Base-by-base conservation (phyloP, 208 protist species). In the Porcisia deanei region DNA sequence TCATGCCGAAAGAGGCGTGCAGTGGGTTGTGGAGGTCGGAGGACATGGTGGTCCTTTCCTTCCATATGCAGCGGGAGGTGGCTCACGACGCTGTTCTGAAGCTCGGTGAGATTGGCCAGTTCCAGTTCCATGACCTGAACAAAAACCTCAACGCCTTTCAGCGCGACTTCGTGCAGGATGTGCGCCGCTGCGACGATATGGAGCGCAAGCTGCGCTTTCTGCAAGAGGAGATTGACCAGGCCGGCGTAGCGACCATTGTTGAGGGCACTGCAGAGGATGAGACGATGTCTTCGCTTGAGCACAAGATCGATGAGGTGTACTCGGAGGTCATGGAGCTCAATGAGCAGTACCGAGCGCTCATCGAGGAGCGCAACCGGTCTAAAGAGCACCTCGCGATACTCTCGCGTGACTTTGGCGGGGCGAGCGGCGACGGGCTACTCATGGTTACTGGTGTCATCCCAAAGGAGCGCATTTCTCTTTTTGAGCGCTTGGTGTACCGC, bases 41-140 rank as follows among this genome's bases (percentile, higher is more conserved):
- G 90, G 95, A 99, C 77, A 99, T 99, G 98, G 81, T 89, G 69
- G 85, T 99, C 30, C 88, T 99, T 39, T 96, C 98, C 77, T 74
- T 99, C 18, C 95, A 98, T 73, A 98, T 99, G 85, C 98, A 99
- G 90, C 91, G 94, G 30, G 99, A 99, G 79, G 97, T 97, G 20
- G 97, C 95, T 53, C 98, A 99, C 76, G 96, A 99, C 67, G 97
- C 97, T 8, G 94, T 99, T 20, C 80, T 98, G 34, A 96, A 98
- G 83, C 85, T 99, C 6, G 99, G 99, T 37, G 88, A 98, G 71
- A 82, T 99, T 8, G 98, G 98, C 30, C 70, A 91, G 67, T 94
- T 99, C 75, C 94, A 99, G 90, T 99, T 99, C 72, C 88, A 90
- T 58, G 99, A 99, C 85, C 87, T 99, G 74, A 96, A 98, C 87